phyloP scores from a whole-genome alignment of 495 filamentous ascomycete genomes.

The Penicillium fimorum region DNA sequence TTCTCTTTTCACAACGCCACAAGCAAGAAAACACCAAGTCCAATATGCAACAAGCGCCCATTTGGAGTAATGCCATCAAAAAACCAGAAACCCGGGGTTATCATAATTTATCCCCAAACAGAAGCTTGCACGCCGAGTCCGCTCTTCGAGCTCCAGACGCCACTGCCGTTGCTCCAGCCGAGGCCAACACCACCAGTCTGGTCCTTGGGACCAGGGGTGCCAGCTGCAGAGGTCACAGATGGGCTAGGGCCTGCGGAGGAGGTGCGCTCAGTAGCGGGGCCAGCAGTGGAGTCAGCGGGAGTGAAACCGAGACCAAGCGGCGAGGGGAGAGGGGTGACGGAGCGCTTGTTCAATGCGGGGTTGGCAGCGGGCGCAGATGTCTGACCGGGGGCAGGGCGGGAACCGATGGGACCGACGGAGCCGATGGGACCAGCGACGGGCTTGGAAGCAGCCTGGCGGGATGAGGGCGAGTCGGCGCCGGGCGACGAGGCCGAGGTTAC shows the following conservation, averaged over 20 bases:
- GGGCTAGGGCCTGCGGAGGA: slow-evolving; percentile 63
- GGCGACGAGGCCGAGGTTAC: slow-evolving; percentile 90
- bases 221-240: slow-evolving; percentile 32
- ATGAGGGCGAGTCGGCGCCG: slow-evolving; percentile 80
- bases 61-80: slow-evolving; percentile 2
- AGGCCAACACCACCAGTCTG: slow-evolving; percentile 49
- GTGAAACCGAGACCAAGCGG: slow-evolving; percentile 76
- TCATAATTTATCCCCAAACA: slow-evolving; percentile 64
- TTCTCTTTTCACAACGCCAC: slow-evolving; percentile 29
- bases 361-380: slow-evolving; percentile 52
- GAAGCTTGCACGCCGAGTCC: slow-evolving; percentile 70
- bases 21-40: slow-evolving; percentile 14
- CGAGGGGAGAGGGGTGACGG: slow-evolving; percentile 86
- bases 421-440: slow-evolving; percentile 54
- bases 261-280: slow-evolving; percentile 54
- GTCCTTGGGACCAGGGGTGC: slow-evolving; percentile 43
- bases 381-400: slow-evolving; percentile 64
- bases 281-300: slow-evolving; percentile 47
- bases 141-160: slow-evolving; percentile 73
- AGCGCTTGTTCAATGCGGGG: slow-evolving; percentile 74
- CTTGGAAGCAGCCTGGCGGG: slow-evolving; percentile 55
- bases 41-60: slow-evolving; percentile 8
- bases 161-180: slow-evolving; percentile 71
- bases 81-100: not conserved
- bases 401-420: slow-evolving; percentile 89